Evolutionary conservation across 345 rosid species (phyloP).

Genomic region (Euphorbia pulcherrima): DNA sequence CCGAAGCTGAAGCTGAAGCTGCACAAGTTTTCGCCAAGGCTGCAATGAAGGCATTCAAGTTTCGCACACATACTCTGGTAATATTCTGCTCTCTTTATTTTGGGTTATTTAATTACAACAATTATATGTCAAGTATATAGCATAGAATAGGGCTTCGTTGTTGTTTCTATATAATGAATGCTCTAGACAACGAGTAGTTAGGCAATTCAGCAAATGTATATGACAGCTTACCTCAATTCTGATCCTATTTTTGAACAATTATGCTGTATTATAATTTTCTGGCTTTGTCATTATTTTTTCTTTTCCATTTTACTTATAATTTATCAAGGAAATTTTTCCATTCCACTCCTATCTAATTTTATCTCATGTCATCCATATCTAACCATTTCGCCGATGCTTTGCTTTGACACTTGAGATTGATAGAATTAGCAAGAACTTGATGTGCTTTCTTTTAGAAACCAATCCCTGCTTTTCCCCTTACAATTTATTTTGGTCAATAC

Average conservation of each 20-base stretch:
- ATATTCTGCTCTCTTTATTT: slow-evolving; percentile 13
- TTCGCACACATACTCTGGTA: slow-evolving; percentile 47
- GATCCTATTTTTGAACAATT: not conserved
- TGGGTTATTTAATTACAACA: not conserved
- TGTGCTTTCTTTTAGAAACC: not conserved
- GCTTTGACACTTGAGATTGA: not conserved
- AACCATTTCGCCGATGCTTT: not conserved
- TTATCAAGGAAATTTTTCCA: not conserved
- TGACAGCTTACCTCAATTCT: not conserved
- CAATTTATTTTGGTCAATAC: not conserved
- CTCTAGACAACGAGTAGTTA: not conserved
- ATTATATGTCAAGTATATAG: not conserved
- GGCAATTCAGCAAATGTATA: not conserved
- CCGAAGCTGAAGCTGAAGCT: slow-evolving; percentile 98
- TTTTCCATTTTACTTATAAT: not conserved
- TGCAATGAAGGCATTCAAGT: slow-evolving; percentile 64
- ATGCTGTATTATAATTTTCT: not conserved
- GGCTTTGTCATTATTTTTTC: not conserved
- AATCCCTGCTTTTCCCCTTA: not conserved
- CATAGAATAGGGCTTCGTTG: not conserved
- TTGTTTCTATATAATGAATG: not conserved
- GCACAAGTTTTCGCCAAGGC: slow-evolving; percentile 79
- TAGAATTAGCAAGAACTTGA: not conserved
- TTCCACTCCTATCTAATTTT: not conserved
- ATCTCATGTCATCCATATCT: not conserved